Evolutionary conservation across 2,329 filamentous ascomycete genomes (phyloP).

Genomic region (Exophiala phaeomuriformis): DNA sequence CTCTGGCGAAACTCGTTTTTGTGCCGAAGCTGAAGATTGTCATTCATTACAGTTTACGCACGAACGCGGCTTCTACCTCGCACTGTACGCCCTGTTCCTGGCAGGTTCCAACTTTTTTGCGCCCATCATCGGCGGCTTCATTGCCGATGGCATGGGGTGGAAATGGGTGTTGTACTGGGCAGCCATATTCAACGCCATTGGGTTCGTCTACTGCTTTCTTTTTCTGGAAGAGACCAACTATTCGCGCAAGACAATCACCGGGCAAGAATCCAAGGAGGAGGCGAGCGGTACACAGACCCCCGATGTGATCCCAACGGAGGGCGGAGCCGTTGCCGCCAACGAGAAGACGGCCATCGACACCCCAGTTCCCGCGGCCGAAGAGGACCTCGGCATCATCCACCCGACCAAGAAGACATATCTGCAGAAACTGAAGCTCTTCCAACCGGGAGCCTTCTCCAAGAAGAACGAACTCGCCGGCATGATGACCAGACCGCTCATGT

Average conservation of each 20-base stretch:
- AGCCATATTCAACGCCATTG: slow-evolving; percentile 9
- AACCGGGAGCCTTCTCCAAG: slow-evolving; percentile 6
- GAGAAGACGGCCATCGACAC: not conserved
- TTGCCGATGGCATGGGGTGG: slow-evolving; percentile 23
- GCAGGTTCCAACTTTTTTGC: slow-evolving; percentile 17
- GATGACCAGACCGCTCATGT: slow-evolving; percentile 1
- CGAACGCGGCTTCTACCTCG: slow-evolving; percentile 22
- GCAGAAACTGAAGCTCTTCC: slow-evolving; percentile 15
- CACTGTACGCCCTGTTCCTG: slow-evolving; percentile 20
- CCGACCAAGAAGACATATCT: slow-evolving; percentile 11
- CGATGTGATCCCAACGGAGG: not conserved
- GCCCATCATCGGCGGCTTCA: slow-evolving; percentile 21
- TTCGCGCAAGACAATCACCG: slow-evolving; percentile 2
- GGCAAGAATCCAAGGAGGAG: not conserved
- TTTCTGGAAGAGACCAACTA: slow-evolving; percentile 23
- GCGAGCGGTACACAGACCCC: not conserved
- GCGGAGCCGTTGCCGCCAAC: not conserved
- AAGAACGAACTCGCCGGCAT: slow-evolving; percentile 4
- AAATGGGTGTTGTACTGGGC: slow-evolving; percentile 22
- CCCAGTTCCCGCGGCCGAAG: not conserved
- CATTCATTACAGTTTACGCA: slow-evolving; percentile 18
- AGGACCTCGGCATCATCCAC: not conserved
- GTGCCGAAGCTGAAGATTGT: not conserved
- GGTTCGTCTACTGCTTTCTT: slow-evolving; percentile 14
- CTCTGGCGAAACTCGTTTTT: no score